Evolutionary conservation across 495 filamentous ascomycete genomes (phyloP), one percentile per base, ranked within the genome.

Genomic region (Talaromyces trachyspermus): DNA sequence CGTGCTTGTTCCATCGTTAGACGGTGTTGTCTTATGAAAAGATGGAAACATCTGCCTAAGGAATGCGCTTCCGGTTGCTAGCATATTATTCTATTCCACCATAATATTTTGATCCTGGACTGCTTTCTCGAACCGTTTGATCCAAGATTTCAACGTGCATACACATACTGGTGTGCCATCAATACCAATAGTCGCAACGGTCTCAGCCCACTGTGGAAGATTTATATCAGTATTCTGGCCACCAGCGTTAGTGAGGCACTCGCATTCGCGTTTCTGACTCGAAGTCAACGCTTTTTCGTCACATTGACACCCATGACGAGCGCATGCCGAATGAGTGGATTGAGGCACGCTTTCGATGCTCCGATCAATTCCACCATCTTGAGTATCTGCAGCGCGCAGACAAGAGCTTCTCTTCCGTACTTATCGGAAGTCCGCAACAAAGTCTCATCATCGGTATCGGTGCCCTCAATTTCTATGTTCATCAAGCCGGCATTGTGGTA

Each of bases 381-480:
- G 8, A 44, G 27, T 9, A 44, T 44, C 42, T 44, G 42, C 42
- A 44, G 30, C 6, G 42, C 42, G 26, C 26, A 44, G 12, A 44
- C 42, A 10, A 43, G 42, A 44, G 42, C 42, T 19, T 44, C 24
- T 44, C 17, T 44, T 12, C 26, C 23, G 23, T 44, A 22, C 12
- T 32, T 29, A n/a, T n/a, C n/a, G 10, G 12, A 44, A 0, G 42
- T 32, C 14, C 15, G 12, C 42, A 23, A 44, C 7, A 44, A 5
- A n/a, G 1, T 9, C 14, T 9, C 0, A 23, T 17, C 4, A 15
- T n/a, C 19, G 2, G 10, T 15, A 5, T 30, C 22, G 23, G 17
- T 17, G n/a, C n/a, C n/a, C n/a, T 17, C 15, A 17, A 5, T 19
- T 44, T 12, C 25, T 22, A 1, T 15, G 42, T n/a, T 15, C n/a